Evolutionary conservation across 2,329 filamentous ascomycete species (phyloP).

Genomic region (Gnomoniopsis sp.): DNA sequence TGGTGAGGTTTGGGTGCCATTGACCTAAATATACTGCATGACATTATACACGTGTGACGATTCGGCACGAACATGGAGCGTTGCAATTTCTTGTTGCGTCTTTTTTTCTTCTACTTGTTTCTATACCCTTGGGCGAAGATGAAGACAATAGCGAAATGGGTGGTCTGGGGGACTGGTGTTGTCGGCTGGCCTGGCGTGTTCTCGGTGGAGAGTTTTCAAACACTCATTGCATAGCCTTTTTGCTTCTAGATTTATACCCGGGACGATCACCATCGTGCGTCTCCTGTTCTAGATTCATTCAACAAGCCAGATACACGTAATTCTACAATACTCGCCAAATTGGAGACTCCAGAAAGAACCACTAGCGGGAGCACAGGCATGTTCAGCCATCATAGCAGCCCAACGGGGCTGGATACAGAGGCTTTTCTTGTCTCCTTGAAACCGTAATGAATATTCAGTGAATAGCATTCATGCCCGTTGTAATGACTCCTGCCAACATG

Average conservation of each 20-base stretch:
- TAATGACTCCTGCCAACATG: background rate
- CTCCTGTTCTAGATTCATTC: background rate
- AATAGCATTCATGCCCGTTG: background rate
- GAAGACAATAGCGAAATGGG: no score
- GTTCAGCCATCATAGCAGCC: no score
- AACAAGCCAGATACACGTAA: background rate
- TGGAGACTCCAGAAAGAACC: no score
- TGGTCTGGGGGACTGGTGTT: no score
- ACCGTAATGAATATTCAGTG: no score
- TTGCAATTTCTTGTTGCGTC: background rate
- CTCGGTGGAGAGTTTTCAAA: background rate
- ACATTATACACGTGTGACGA: no score
- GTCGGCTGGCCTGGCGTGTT: background rate
- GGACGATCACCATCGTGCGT: background rate
- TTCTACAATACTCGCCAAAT: background rate
- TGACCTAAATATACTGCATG: no score
- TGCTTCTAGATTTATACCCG: constrained; percentile 2
- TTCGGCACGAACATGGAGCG: no score
- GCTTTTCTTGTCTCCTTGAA: background rate
- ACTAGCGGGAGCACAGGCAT: no score
- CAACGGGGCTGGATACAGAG: no score
- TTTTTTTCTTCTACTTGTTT: background rate
- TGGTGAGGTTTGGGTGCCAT: background rate
- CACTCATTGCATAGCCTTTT: background rate
- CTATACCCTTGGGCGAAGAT: background rate